Evolutionary conservation across 495 filamentous ascomycete genomes (phyloP).

Genomic region (Aspergillus nidulans): DNA sequence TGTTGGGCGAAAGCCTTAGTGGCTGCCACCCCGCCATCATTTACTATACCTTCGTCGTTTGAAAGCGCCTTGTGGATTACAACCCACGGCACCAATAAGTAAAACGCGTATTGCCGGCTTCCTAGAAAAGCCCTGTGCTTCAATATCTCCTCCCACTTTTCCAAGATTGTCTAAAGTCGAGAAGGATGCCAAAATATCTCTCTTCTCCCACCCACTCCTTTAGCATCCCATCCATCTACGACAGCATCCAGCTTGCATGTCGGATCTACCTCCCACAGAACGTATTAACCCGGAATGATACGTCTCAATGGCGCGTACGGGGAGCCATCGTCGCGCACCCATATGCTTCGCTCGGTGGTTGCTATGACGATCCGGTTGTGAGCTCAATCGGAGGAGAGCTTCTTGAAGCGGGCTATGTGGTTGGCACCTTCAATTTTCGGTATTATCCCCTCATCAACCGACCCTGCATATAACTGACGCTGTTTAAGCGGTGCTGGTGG

Average conservation of each 20-base stretch:
- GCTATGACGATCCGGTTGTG: slow-evolving; percentile 78
- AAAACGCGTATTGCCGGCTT: neutral
- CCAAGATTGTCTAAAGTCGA: neutral
- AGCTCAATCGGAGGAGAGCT: slow-evolving; percentile 57
- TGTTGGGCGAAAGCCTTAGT: neutral
- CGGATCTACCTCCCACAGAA: slow-evolving; percentile 67
- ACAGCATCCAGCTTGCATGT: slow-evolving; percentile 68
- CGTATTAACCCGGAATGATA: slow-evolving; percentile 25
- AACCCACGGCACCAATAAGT: neutral
- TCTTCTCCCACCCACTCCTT: slow-evolving; percentile 64
- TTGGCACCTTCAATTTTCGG: slow-evolving; percentile 93
- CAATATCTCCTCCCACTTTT: neutral
- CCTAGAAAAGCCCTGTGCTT: neutral
- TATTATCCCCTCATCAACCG: slow-evolving; percentile 28
- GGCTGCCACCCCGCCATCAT: neutral
- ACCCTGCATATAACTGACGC: neutral
- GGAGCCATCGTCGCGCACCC: slow-evolving; percentile 86
- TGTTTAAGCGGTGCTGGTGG: slow-evolving; percentile 65
- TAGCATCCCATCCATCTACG: slow-evolving; percentile 78
- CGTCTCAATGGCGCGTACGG: slow-evolving; percentile 40
- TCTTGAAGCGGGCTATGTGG: slow-evolving; percentile 62
- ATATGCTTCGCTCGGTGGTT: slow-evolving; percentile 83
- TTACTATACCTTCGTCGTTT: neutral
- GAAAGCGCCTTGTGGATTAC: neutral
- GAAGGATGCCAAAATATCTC: slow-evolving; percentile 19